Percentiles rank a stretch among this genome's conserved stretches.
Evolutionary conservation across 495 filamentous ascomycete species (phyloP).

Genomic region (Tuber melanosporum): DNA sequence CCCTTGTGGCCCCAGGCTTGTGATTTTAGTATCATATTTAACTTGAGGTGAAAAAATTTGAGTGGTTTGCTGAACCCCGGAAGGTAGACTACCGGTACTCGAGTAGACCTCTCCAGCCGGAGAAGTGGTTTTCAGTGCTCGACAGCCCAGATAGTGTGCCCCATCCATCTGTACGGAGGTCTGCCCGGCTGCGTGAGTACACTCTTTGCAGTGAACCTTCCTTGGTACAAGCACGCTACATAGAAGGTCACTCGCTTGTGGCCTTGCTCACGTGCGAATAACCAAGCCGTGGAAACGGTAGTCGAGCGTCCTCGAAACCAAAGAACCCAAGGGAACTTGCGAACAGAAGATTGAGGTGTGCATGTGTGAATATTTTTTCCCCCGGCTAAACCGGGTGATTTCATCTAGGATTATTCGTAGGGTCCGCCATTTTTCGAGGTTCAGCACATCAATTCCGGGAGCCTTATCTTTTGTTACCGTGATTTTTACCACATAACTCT

Average conservation of each 20-base stretch:
- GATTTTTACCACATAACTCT: not conserved
- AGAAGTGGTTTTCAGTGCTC: too few species aligned
- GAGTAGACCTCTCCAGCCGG: too few species aligned
- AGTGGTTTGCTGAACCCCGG: too few species aligned
- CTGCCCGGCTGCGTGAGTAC: not conserved
- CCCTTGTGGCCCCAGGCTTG: too few species aligned
- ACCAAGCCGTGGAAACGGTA: not conserved
- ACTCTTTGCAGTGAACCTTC: not conserved
- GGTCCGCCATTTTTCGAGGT: not conserved
- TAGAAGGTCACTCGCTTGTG: not conserved
- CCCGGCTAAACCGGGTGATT: not conserved
- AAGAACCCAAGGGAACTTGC: not conserved
- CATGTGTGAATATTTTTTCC: not conserved
- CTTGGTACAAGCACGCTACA: not conserved
- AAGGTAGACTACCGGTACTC: too few species aligned
- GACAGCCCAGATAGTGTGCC: not conserved
- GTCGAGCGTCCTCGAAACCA: not conserved
- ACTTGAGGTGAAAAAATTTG: too few species aligned
- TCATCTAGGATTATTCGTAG: not conserved
- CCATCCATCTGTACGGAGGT: not conserved
- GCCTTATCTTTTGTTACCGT: not conserved
- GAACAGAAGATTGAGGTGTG: not conserved
- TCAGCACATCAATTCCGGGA: not conserved
- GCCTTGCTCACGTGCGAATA: not conserved
- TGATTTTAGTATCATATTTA: too few species aligned